These are phyloP conservation scores for Stenocarpella maydis DNA, from an alignment of 2,329 filamentous ascomycete genomes.

Conservation along the genomic window DNA sequence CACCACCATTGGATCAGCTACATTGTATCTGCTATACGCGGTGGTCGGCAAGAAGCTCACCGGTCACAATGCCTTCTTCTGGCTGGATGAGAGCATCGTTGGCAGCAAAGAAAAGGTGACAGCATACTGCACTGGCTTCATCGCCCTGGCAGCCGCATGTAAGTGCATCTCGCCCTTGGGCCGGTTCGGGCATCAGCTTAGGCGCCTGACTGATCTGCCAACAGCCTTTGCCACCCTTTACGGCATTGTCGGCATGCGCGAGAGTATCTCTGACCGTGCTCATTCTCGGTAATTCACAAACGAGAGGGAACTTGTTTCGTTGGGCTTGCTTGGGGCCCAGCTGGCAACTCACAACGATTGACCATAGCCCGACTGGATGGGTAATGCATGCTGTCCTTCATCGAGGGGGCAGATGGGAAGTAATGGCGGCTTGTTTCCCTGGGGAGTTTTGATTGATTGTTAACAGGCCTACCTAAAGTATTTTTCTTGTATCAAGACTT, in stretches of 20 bases:
- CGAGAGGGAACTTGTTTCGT: neutral
- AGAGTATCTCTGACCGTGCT: slow-evolving; percentile 42
- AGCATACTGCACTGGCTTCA: slow-evolving; percentile 54
- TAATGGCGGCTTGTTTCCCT: neutral
- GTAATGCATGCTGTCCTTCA: neutral
- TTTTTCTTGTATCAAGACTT: neutral
- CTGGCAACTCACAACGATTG: neutral
- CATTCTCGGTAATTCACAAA: slow-evolving; percentile 14
- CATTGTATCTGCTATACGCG: slow-evolving; percentile 59
- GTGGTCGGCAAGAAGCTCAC: slow-evolving; percentile 56
- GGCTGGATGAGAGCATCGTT: slow-evolving; percentile 56
- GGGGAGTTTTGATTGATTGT: slow-evolving; percentile 12
- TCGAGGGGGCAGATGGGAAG: neutral
- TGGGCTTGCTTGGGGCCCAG: neutral
- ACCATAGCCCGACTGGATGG: neutral
- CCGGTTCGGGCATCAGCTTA: neutral
- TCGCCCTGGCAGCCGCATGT: slow-evolving; percentile 55
- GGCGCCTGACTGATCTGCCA: slow-evolving; percentile 32
- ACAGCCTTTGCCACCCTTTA: slow-evolving; percentile 58
- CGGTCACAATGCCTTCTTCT: slow-evolving; percentile 58
- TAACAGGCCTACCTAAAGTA: slow-evolving; percentile 4
- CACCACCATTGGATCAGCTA: slow-evolving; percentile 51
- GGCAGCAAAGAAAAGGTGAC: slow-evolving; percentile 54
- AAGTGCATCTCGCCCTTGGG: slow-evolving; percentile 40
- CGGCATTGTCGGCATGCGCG: slow-evolving; percentile 58